Evolutionary conservation across 352 stramenopile species (phyloP), one percentile per base, ranked within the genome.

Genomic region (Pythium aphanidermatum): DNA sequence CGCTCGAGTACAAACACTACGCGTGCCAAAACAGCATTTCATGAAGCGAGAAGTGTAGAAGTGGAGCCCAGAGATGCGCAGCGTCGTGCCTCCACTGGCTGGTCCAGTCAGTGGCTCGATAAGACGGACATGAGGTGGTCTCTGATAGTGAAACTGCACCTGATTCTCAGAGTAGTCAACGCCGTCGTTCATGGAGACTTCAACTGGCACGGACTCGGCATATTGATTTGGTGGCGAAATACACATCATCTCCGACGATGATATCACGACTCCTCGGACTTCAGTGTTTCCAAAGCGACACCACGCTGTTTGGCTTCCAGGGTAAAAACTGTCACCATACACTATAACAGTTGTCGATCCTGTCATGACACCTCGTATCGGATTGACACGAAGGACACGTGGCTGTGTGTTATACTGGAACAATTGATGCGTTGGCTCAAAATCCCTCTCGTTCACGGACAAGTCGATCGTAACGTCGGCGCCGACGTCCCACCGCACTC

Each of bases 101-200:
- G 81, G 65, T 0, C 83, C 81, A 11, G 55, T 59, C 0, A 58
- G 41, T 16, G 83, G 79, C 7, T 43, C 34, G 4, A 95, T 36
- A 0, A 67, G 46, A 6, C 66, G 70, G 25, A 97, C 65, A 0
- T 58, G 46, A 16, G 73, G 63, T 9, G 65, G 27, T 6, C 51
- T 24, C 17, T 74, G 60, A 45, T 94, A 96, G 2, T 58, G 62
- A 55, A 89, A 92, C 7, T 63, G 31, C 1, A 80, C 58, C 5
- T 57, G 61, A 58, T 86, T 86, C 7, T 65, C 35, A 5, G 82
- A 88, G 37, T 91, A 98, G 31, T 98, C 91, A 21, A 94, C 63
- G 4, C 86, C 88, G 46, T 86, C 63, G 52, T 97, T 97, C 16
- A 92, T 63, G 1, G 72, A 95, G 14, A 97, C 54, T 37, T 88